These are phyloP conservation scores for Chlorophyllum brunneum DNA, from an alignment of 768 basidiomycete species.

Conservation along the genomic window DNA sequence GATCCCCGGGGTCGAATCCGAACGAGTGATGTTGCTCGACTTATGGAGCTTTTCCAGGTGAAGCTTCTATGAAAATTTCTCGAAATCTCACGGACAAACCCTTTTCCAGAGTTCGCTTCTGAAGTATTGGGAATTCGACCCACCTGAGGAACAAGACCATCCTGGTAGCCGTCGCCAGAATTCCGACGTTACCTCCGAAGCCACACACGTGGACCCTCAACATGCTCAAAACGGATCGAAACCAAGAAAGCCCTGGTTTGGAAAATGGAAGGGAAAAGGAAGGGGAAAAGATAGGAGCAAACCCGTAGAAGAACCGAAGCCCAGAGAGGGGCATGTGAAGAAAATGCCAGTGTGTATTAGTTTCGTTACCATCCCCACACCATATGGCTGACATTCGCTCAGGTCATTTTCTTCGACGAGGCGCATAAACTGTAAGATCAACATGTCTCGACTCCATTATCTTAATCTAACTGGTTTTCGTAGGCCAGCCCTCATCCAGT, in stretches of 20 bases:
- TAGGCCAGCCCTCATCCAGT: constrained; percentile 73
- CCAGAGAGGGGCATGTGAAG: constrained; percentile 42
- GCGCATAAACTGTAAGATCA: constrained; percentile 70
- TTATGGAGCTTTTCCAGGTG: constrained; percentile 85
- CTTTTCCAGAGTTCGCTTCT: constrained; percentile 55
- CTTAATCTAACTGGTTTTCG: background rate
- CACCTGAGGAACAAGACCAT: constrained; percentile 20
- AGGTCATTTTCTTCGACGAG: constrained; percentile 79
- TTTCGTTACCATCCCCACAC: background rate
- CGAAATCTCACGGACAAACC: background rate
- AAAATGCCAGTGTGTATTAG: constrained; percentile 55
- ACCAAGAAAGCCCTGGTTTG: constrained; percentile 28
- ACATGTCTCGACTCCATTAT: background rate
- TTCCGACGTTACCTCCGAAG: constrained; percentile 30
- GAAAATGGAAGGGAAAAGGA: constrained; percentile 23
- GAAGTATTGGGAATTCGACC: constrained; percentile 68
- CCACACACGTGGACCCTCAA: constrained; percentile 34
- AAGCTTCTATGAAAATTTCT: constrained; percentile 4
- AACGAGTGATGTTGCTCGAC: constrained; percentile 75
- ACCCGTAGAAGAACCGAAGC: constrained; percentile 28
- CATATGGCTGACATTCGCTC: constrained; percentile 1
- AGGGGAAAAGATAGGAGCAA: constrained; percentile 17
- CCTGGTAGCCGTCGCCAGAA: constrained; percentile 25
- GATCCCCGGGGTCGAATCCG: constrained; percentile 44
- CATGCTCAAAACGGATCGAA: constrained; percentile 22